Percentiles rank a stretch among this genome's conserved stretches.
Conservation (phyloP, 2,329 filamentous ascomycete species). For the Nectriaceae sp. region DNA sequence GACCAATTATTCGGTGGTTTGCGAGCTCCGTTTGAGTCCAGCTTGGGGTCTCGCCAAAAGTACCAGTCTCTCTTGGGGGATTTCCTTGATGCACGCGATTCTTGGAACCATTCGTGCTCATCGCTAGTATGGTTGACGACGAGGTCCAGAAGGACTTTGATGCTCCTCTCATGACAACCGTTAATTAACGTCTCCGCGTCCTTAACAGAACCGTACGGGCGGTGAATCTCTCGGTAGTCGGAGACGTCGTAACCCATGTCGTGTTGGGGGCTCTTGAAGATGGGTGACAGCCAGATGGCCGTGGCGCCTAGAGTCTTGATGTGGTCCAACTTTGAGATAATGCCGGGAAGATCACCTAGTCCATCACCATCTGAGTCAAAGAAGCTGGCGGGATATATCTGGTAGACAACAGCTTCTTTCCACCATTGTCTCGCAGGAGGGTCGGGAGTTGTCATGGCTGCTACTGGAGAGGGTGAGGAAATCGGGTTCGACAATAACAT, state of each 20-base stretch:
- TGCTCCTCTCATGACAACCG: slow-evolving; percentile 58
- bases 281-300: slow-evolving; percentile 58
- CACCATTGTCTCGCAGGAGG: slow-evolving; percentile 36
- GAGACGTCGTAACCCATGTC: slow-evolving; percentile 77
- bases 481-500: too few species aligned
- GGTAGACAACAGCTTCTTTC: slow-evolving; percentile 49
- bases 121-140: slow-evolving; percentile 70
- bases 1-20: slow-evolving; percentile 62
- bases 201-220: slow-evolving; percentile 65
- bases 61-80: slow-evolving; percentile 63
- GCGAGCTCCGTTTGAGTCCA: slow-evolving; percentile 53
- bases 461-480: too few species aligned
- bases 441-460: slow-evolving; percentile 2
- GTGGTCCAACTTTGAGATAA: slow-evolving; percentile 66
- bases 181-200: slow-evolving; percentile 67
- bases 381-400: slow-evolving; percentile 62
- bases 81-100: slow-evolving; percentile 50
- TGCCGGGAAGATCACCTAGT: slow-evolving; percentile 65
- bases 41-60: slow-evolving; percentile 62
- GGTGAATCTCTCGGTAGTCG: slow-evolving; percentile 67
- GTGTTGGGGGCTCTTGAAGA: slow-evolving; percentile 58
- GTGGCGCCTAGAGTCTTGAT: slow-evolving; percentile 62
- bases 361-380: slow-evolving; percentile 61
- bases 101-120: slow-evolving; percentile 60
- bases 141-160: slow-evolving; percentile 71